These are phyloP conservation scores for Moelleriella libera DNA, from an alignment of 2,329 filamentous ascomycete genomes.

Conservation along the genomic window DNA sequence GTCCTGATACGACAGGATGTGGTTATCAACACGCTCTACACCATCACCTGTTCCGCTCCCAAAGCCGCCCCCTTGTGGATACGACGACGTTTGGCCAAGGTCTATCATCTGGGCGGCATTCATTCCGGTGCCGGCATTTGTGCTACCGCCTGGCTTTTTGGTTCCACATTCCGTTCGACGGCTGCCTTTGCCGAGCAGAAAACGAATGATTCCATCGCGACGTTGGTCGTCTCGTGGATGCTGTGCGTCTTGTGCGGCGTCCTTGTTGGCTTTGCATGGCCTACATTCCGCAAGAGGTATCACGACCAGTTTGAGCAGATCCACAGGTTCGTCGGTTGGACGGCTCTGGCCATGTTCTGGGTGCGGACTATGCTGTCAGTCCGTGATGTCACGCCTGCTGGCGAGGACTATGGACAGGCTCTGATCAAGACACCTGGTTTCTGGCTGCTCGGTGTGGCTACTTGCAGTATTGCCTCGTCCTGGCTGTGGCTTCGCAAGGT, in stretches of 20 bases:
- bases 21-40: slow-evolving; percentile 36
- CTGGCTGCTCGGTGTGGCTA: slow-evolving; percentile 55
- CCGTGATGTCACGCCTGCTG: slow-evolving; percentile 24
- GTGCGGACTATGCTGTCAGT: slow-evolving; percentile 41
- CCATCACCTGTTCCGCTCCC: slow-evolving; percentile 28
- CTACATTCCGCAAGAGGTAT: slow-evolving; percentile 42
- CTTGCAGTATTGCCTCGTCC: slow-evolving; percentile 51
- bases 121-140: slow-evolving; percentile 35
- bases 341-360: slow-evolving; percentile 51
- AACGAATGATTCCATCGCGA: slow-evolving; percentile 23
- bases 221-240: slow-evolving; percentile 37
- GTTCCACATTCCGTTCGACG: slow-evolving; percentile 23
- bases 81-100: slow-evolving; percentile 31
- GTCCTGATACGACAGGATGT: slow-evolving; percentile 38
- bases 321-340: slow-evolving; percentile 65
- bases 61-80: slow-evolving; percentile 32
- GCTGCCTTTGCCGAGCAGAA: slow-evolving; percentile 15
- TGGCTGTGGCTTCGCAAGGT: slow-evolving; percentile 62
- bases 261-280: slow-evolving; percentile 51
- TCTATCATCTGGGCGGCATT: slow-evolving; percentile 37
- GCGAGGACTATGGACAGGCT: slow-evolving; percentile 18
- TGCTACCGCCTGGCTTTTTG: slow-evolving; percentile 34
- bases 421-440: slow-evolving; percentile 30
- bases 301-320: slow-evolving; percentile 59
- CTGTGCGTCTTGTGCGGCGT: slow-evolving; percentile 41